Evolutionary conservation across 73 alveolate species (phyloP).

Genomic region (Symbiodinium natans): DNA sequence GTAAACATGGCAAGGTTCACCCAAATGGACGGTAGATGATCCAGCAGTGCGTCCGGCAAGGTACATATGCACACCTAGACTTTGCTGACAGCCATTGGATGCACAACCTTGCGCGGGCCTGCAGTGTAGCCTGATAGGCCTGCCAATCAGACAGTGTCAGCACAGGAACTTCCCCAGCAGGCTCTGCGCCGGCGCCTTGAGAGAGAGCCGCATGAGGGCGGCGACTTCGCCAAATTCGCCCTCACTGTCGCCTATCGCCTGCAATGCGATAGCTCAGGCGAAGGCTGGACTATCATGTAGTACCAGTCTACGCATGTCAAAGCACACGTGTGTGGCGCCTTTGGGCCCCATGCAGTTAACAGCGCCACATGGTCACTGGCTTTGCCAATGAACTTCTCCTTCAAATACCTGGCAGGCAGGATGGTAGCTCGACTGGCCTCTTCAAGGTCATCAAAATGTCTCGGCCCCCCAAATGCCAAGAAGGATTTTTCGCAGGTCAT

Average conservation of each 20-base stretch:
- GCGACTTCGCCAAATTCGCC: conserved; percentile 89
- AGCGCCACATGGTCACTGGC: conserved; percentile 71
- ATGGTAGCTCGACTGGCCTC: background rate
- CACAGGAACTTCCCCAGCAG: background rate
- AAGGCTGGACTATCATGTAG: background rate
- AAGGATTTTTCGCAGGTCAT: too few species aligned
- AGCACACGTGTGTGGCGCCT: background rate
- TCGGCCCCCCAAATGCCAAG: background rate
- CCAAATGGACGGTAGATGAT: too few species aligned
- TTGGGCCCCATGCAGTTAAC: conserved; percentile 89
- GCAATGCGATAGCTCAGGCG: background rate
- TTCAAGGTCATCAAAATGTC: background rate
- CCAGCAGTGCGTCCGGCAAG: too few species aligned
- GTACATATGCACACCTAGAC: too few species aligned
- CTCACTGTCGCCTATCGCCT: conserved; percentile 55
- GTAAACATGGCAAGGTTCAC: too few species aligned
- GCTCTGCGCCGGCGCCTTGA: background rate
- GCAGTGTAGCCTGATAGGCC: conserved; percentile 66
- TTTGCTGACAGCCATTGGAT: too few species aligned
- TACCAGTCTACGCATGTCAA: background rate
- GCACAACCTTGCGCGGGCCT: background rate
- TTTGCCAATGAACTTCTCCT: conserved; percentile 50
- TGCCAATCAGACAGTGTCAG: background rate
- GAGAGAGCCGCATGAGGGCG: conserved; percentile 79
- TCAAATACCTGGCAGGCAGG: background rate